Base-by-base conservation (phyloP, 2,329 filamentous ascomycete species). In the Sporothrix sp. region DNA sequence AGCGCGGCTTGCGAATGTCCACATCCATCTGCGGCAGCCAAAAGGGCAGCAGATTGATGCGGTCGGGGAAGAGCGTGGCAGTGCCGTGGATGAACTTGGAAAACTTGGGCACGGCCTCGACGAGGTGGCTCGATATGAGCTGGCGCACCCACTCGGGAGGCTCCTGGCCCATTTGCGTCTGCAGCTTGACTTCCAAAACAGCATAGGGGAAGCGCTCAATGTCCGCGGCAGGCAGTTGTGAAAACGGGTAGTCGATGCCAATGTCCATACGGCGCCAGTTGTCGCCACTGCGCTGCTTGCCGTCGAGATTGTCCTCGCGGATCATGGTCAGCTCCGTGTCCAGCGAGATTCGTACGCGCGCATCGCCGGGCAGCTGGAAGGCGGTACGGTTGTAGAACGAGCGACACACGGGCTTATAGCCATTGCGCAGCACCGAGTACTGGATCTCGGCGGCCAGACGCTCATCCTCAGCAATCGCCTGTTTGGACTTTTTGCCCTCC, bases 21-120 rank as follows among this genome's bases (percentile, higher is more conserved):
- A 94, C 82, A 58, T 95, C 84, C 93, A 98, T 98, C 68, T 98
- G 93, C 1, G 93, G 93, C 74, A 91, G 87, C 93, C 93, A 98
- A 73, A 87, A 98, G 1, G 93, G 93, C 6, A 98, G 74, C 11
- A 98, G 75, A 43, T 96, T 74, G 66, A 98, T 98, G 50, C 85
- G 81, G 39, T 82, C 78, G 0, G 90, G 90, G 66, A 96, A 94
- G 40, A 98, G 70, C 10, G 81, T 86, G 9, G 91, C 91, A 2
- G 84, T 89, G 53, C 93, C 93, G 66, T 98, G 93, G 52, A 98
- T 97, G 66, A 97, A 98, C 70, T 98, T 98, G 62, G 89, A 96
- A 68, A 97, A 98, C 65, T 98, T 98, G 55, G 93, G 93, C 2
- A 98, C 90, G n/a, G 93, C 90, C 69, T 98, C 93, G 2, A 98